Conservation (phyloP, 768 basidiomycete species). For the Pleurotus salmoneostramineus region DNA sequence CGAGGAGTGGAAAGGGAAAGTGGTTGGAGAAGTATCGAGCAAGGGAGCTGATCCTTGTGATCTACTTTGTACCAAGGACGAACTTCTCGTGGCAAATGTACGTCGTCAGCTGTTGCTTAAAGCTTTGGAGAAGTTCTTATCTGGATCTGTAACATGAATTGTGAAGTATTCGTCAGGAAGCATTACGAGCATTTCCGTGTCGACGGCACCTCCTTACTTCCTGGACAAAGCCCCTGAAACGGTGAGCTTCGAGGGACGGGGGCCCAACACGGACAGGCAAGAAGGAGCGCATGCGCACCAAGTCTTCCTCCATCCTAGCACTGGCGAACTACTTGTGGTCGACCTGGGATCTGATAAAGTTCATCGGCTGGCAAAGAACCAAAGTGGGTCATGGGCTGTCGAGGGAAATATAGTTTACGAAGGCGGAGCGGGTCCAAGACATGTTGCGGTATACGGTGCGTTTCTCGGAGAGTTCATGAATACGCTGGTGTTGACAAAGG, state of each 20-base stretch:
- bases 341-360: slow-evolving; percentile 76
- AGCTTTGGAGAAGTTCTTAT: too few relatives aligned
- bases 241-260: slow-evolving; percentile 46
- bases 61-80: slow-evolving; percentile 50
- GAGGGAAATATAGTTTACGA: slow-evolving; percentile 43
- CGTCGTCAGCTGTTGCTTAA: slow-evolving; percentile 23
- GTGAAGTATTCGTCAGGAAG: slow-evolving; percentile 67
- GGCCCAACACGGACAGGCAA: slow-evolving; percentile 68
- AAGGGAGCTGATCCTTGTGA: slow-evolving; percentile 64
- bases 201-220: slow-evolving; percentile 43
- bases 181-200: slow-evolving; percentile 53
- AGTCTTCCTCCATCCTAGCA: slow-evolving; percentile 43
- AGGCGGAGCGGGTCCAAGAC: slow-evolving; percentile 67
- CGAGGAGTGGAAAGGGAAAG: slow-evolving; percentile 43
- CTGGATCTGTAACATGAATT: not conserved
- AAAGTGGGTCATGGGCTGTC: slow-evolving; percentile 43
- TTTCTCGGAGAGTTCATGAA: slow-evolving; percentile 4
- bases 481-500: not conserved
- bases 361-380: slow-evolving; percentile 44
- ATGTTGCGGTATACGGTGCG: slow-evolving; percentile 61
- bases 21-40: slow-evolving; percentile 46
- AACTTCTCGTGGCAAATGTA: slow-evolving; percentile 72
- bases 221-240: slow-evolving; percentile 25
- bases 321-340: slow-evolving; percentile 62
- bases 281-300: slow-evolving; percentile 78